phyloP scores from a whole-genome alignment of 2,329 filamentous ascomycete species.

The Ophiocordyceps sinensis region DNA sequence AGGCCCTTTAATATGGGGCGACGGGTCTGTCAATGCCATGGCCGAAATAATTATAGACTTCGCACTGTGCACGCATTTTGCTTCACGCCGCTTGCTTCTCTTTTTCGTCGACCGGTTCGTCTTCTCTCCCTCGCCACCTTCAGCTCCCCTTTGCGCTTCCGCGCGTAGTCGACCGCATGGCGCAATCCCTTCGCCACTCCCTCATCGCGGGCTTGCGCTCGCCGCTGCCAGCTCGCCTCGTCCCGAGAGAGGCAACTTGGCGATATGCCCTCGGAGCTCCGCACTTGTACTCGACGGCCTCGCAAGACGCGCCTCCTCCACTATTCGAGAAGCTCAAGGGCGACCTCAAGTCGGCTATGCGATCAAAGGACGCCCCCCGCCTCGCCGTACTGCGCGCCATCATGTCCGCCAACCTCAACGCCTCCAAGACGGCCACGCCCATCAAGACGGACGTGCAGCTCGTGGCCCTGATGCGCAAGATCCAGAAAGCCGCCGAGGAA shows the following conservation, averaged over 20 bases:
- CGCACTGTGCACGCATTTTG: too few relatives aligned
- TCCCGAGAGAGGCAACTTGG: background rate
- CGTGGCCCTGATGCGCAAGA: conserved; percentile 51
- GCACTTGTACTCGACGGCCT: conserved; percentile 17
- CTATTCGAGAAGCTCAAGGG: conserved; percentile 37
- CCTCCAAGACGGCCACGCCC: conserved; percentile 57
- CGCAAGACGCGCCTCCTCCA: conserved; percentile 26
- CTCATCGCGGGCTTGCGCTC: background rate
- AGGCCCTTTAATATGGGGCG: too few relatives aligned
- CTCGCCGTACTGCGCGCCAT: conserved; percentile 55
- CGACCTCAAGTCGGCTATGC: conserved; percentile 54
- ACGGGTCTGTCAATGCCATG: too few relatives aligned
- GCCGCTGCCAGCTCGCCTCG: background rate
- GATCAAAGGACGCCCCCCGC: conserved; percentile 46
- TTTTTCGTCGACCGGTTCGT: too few relatives aligned
- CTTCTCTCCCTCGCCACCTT: too few relatives aligned
- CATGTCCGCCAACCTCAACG: conserved; percentile 57
- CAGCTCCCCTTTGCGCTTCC: too few relatives aligned
- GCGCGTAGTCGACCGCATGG: too few relatives aligned
- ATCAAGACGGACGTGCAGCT: conserved; percentile 57
- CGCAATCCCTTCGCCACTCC: too few relatives aligned
- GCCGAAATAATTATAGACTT: too few relatives aligned
- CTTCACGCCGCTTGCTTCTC: too few relatives aligned
- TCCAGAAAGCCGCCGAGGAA: conserved; percentile 40
- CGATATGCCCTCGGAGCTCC: background rate